Evolutionary conservation across 1,139 yeast species (phyloP).

Genomic region (Candida sp.): DNA sequence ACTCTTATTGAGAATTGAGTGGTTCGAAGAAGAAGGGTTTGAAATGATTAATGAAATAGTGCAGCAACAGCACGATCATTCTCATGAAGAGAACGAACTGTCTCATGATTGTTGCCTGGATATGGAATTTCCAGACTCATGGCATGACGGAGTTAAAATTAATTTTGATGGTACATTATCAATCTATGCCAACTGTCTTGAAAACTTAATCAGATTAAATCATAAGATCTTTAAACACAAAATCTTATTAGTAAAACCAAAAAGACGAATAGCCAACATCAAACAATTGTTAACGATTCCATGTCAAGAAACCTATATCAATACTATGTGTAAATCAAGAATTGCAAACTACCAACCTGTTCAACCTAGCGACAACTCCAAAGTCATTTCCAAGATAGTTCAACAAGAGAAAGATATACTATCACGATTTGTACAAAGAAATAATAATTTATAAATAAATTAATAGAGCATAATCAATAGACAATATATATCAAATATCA

Average conservation of each 20-base stretch:
- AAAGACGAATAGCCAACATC: conserved; percentile 5
- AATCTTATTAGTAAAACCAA: conserved; percentile 7
- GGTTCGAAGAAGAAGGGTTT: conserved; percentile 63
- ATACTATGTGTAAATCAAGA: conserved; percentile 6
- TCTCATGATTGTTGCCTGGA: conserved; percentile 10
- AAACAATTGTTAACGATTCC: conserved; percentile 8
- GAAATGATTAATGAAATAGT: conserved; percentile 37
- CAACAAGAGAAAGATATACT: conserved; percentile 16
- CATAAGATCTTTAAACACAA: conserved; percentile 19
- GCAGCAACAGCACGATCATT: conserved; percentile 13
- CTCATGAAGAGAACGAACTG: conserved; percentile 14
- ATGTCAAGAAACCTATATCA: conserved; percentile 1
- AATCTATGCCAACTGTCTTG: conserved; percentile 22
- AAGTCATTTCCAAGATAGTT: conserved; percentile 11
- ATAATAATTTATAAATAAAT: too few species aligned
- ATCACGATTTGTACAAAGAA: conserved; percentile 8
- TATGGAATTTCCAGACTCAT: conserved; percentile 22
- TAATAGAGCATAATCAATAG: too few species aligned
- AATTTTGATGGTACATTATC: conserved; percentile 20
- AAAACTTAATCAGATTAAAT: conserved; percentile 23
- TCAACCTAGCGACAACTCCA: conserved; percentile 8
- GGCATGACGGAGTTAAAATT: conserved; percentile 26
- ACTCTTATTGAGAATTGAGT: conserved; percentile 45
- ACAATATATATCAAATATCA: too few species aligned
- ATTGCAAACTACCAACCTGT: conserved; percentile 12